A percentile compares a stretch with the other conserved stretches of the same genome.
phyloP scores from a whole-genome alignment of 2,329 filamentous ascomycete species.

The Fulvia fulva region DNA sequence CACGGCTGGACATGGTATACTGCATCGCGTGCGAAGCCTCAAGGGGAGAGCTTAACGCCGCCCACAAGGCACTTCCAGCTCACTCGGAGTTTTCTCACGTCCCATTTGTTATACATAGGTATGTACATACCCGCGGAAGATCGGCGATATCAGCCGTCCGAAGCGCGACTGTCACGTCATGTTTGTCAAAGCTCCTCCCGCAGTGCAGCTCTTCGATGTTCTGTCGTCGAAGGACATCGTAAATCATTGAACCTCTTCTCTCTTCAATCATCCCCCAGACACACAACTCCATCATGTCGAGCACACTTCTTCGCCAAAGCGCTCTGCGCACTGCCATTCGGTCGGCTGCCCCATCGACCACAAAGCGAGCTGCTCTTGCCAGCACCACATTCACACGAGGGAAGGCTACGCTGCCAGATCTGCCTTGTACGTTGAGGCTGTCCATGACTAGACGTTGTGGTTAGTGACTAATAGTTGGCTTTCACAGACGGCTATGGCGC shows the following conservation, averaged over 20 bases:
- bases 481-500: constrained; percentile 86
- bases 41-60: too few relatives aligned
- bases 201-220: too few relatives aligned
- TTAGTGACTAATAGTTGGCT: not conserved
- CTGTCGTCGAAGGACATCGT: too few relatives aligned
- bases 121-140: too few relatives aligned
- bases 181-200: too few relatives aligned
- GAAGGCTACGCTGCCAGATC: constrained; percentile 91
- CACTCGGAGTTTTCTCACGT: too few relatives aligned
- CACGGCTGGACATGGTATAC: too few relatives aligned
- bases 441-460: not conserved
- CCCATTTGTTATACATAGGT: too few relatives aligned
- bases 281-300: constrained; percentile 61
- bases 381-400: constrained; percentile 73
- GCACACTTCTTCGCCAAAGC: constrained; percentile 68
- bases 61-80: too few relatives aligned
- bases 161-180: too few relatives aligned
- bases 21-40: too few relatives aligned
- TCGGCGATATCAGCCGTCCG: too few relatives aligned
- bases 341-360: constrained; percentile 59
- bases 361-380: constrained; percentile 59
- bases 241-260: not conserved
- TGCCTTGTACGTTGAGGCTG: constrained; percentile 57
- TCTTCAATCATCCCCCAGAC: not conserved
- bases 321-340: constrained; percentile 69